Evolutionary conservation across 257 asterid genomes (phyloP), one percentile per base, ranked within the genome.

Genomic region (Linaria vulgaris): DNA sequence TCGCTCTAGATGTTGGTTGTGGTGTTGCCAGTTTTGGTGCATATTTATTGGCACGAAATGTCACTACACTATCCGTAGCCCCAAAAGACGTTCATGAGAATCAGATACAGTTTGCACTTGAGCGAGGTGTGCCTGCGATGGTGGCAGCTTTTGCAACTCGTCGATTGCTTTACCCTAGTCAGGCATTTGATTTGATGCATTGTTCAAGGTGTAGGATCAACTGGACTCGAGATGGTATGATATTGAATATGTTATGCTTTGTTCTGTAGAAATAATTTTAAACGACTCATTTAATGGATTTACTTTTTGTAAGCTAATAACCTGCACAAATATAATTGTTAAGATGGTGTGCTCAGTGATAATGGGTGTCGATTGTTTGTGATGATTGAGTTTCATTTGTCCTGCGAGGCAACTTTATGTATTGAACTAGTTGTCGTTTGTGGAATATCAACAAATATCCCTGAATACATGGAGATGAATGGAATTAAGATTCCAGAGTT

Each of bases 21-120:
- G 97, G 97, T 69, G 97, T 92, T 48, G 98, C 98, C 0, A 92
- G 98, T 86, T 92, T 89, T 72, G 97, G 98, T 45, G 97, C 98
- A 41, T 92, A 92, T 82, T 70, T 92, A 52, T 69, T 89, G 60
- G 85, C 97, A 59, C 72, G 92, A 56, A 79, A 92, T 46, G 96
- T 83, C 61, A 77, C 82, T 69, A 87, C 98, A 24, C 78, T 92
- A 41, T 92, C 98, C 37, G 78, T 92, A 21, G 98, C 98, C 66
- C 97, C 98, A 22, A 92, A 92, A 84, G 97, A 85, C 53, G 96
- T 87, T 69, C 96, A 87, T 61, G 98, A 92, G 75, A 92, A 92
- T 81, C 98, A 92, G 80, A 92, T 92, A 63, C 98, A 92, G 61
- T 88, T 92, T 72, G 97, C 98, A 15, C 97, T 92, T 74, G 98